Conservation (phyloP, 441 rosid genomes). For the Cnidoscolus chayamansa region DNA sequence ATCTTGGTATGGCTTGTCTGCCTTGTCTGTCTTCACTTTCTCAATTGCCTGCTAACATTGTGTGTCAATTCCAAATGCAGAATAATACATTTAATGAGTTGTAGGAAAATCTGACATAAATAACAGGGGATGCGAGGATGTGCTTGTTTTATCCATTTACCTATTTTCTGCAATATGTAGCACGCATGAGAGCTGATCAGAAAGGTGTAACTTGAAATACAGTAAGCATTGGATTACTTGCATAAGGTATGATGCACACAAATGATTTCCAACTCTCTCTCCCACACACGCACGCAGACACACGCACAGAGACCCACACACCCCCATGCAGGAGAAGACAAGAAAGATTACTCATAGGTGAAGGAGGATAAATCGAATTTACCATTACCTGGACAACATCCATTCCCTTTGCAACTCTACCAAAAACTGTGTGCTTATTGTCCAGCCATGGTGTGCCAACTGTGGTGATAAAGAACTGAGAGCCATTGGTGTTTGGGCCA, state of each 20-base stretch:
- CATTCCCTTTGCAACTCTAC: constrained; percentile 90
- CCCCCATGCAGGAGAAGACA: neutral
- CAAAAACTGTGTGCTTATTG: constrained; percentile 94
- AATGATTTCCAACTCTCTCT: neutral
- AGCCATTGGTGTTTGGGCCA: constrained; percentile 88
- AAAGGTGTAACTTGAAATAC: neutral
- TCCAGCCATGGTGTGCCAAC: constrained; percentile 98
- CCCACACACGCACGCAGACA: too few relatives aligned
- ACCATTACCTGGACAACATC: constrained; percentile 86
- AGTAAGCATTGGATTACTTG: neutral
- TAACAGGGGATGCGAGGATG: neutral
- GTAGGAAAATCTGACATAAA: neutral
- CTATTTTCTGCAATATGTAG: neutral
- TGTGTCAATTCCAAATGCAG: neutral
- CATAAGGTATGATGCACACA: neutral
- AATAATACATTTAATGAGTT: neutral
- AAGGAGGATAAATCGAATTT: neutral
- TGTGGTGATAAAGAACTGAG: constrained; percentile 91
- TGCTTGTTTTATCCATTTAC: neutral
- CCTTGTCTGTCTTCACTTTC: constrained; percentile 94
- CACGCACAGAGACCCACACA: neutral
- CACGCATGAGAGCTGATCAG: neutral
- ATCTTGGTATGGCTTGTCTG: constrained; percentile 85
- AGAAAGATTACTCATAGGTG: neutral
- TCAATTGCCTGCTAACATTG: constrained; percentile 63